Percentiles rank a stretch among this genome's conserved stretches.
Conservation (phyloP, 352 stramenopile species). For the Globisporangium parvum region DNA sequence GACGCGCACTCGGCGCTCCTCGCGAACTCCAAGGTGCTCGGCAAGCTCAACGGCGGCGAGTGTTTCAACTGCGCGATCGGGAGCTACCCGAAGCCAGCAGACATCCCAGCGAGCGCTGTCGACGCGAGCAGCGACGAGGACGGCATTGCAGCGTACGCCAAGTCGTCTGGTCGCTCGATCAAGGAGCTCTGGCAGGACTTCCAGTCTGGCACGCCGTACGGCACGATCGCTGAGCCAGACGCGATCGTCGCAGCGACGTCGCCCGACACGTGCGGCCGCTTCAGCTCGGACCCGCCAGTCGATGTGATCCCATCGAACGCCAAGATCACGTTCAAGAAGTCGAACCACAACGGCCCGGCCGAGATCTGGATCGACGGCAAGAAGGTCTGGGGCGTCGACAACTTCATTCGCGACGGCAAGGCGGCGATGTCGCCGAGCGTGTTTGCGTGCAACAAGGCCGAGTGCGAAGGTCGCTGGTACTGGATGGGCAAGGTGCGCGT, state of each 20-base stretch:
- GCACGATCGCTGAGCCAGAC: constrained; percentile 9
- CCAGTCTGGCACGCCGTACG: constrained; percentile 15
- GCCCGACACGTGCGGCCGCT: constrained; percentile 15
- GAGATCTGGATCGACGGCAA: constrained; percentile 18
- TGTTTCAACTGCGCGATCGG: constrained; percentile 23
- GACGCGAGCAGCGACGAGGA: constrained; percentile 13
- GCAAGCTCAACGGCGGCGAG: constrained; percentile 20
- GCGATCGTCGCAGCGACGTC: constrained; percentile 7
- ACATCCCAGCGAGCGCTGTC: constrained; percentile 15
- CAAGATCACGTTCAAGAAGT: constrained; percentile 22
- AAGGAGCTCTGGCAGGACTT: constrained; percentile 17
- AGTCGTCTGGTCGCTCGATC: constrained; percentile 12
- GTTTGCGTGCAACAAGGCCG: constrained; percentile 17
- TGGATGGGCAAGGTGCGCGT: constrained; percentile 20
- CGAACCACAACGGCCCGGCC: constrained; percentile 21
- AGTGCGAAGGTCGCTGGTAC: constrained; percentile 18
- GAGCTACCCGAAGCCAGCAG: constrained; percentile 12
- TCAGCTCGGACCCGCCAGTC: constrained; percentile 10
- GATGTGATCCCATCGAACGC: constrained; percentile 11
- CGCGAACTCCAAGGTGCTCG: constrained; percentile 18
- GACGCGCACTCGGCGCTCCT: constrained; percentile 9
- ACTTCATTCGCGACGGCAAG: constrained; percentile 18
- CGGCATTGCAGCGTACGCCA: constrained; percentile 15
- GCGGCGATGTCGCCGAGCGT: constrained; percentile 9
- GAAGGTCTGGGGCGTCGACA: constrained; percentile 15